Evolutionary conservation across 2,329 filamentous ascomycete species (phyloP), one percentile per base, ranked within the genome.

Genomic region (Fusarium sp.): DNA sequence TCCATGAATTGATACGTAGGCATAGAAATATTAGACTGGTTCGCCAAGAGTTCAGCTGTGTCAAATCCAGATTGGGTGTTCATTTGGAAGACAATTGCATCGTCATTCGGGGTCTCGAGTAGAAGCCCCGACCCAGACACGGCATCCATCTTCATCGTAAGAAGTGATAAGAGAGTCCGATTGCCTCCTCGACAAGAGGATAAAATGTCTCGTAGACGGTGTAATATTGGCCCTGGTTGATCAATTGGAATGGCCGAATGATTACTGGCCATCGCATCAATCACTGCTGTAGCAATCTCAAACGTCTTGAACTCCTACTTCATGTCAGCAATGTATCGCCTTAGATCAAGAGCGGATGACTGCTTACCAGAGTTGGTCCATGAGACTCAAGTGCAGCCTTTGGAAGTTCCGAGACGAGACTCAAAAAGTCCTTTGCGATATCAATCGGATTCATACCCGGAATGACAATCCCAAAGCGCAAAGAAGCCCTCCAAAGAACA

Each of bases 311-410:
- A 84, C 73, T 87, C 80, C 79, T 81, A 29, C 1, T 14, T 2
- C 29, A 7, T 1, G 3, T 13, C 1, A 52, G 3, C 0, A 1
- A n/a, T 1, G 4, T 5, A 1, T n/a, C 8, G 0, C 18, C 34
- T 35, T 2, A 4, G 3, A 8, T 2, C 13, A 18, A 2, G 4
- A 29, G 45, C 5, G 34, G 13, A 65, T 4, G 6, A 11, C 22
- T 47, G 5, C 67, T 60, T 59, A 66, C 85, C 74, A 88, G 83
- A 1, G 84, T 84, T 6, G 86, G 83, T 0, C 87, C 86, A 63
- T 88, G 87, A 0, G 86, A 85, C 67, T 88, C 85, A 4, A 88
- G 81, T 0, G 86, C 86, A 1, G 84, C 79, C 59, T 81, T 82
- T 0, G 87, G 87, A 5, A 88, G 78, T 5, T 82, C 79, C 2